These are phyloP conservation scores for Peronospora destructor DNA, from an alignment of 352 stramenopile genomes.

Conservation along the genomic window DNA sequence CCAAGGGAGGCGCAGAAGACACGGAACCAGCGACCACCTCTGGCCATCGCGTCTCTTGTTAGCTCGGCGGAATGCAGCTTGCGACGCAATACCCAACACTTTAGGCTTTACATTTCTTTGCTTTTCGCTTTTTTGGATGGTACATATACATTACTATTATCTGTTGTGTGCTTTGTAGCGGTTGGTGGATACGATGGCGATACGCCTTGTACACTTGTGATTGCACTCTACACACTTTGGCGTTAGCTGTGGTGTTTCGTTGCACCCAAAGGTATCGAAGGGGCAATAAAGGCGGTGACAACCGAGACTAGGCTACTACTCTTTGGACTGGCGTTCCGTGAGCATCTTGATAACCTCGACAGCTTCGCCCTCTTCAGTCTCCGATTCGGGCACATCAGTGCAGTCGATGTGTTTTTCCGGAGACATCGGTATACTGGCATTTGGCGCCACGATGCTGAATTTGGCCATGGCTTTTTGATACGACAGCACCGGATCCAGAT, in stretches of 20 bases:
- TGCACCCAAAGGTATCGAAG: conserved; percentile 14
- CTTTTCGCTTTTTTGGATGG: conserved; percentile 16
- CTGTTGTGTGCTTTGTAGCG: background rate
- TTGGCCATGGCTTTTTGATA: too few species aligned
- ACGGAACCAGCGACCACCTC: conserved; percentile 16
- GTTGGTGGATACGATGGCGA: background rate
- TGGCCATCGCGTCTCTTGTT: conserved; percentile 14
- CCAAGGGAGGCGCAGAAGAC: conserved; percentile 23
- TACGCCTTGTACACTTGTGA: background rate
- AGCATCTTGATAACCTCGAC: too few species aligned
- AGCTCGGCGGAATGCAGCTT: conserved; percentile 29
- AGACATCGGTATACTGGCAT: too few species aligned
- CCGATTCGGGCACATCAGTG: too few species aligned
- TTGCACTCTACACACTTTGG: too few species aligned
- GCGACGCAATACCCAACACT: conserved; percentile 21
- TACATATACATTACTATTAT: conserved; percentile 29
- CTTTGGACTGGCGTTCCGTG: too few species aligned
- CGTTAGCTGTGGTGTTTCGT: background rate
- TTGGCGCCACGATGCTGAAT: too few species aligned
- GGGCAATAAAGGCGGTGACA: background rate
- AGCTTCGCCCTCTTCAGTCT: too few species aligned
- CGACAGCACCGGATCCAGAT: too few species aligned
- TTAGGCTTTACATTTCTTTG: conserved; percentile 18
- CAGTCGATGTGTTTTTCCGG: too few species aligned
- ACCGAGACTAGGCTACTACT: too few species aligned